Evolutionary conservation across 768 basidiomycete species (phyloP), one percentile per base, ranked within the genome.

Genomic region (Hygrophoropsis aurantiaca): DNA sequence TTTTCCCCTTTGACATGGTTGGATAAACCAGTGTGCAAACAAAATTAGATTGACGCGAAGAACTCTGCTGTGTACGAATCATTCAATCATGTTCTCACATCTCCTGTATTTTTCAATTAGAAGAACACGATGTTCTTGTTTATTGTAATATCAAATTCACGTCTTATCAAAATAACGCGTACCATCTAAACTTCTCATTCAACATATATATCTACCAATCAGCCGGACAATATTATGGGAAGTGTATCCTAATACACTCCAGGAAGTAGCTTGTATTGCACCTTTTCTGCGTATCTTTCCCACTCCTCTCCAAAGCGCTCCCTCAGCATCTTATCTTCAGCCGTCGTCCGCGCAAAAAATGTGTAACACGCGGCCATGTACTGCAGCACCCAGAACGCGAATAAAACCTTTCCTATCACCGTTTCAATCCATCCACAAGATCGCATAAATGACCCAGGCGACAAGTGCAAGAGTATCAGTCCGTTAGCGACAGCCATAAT

Each of bases 311-410:
- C 38, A 44, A 66, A 66, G 8, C 13, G 54, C 10, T 18, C 39
- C 13, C 41, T 45, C 47, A 66, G 47, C 20, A 62, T 33, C n/a
- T 24, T 49, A 9, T 66, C 67, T 13, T 66, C 65, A 11, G 30
- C 58, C 15, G 21, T 46, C 21, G 65, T 53, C 18, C 71, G 60
- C 47, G 32, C 24, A 7, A 30, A 30, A 19, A 51, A 56, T 21
- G 51, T 61, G 44, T 62, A 53, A 10, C 69, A 47, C 42, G 62
- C 65, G 44, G 58, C 59, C 3, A 32, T 27, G 2, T 63, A 39
- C 44, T 70, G 68, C 30, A 53, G 18, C 10, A 39, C 39, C 70
- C 69, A 68, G n/a, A 63, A 50, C 15, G 58, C 61, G 8, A 64
- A 41, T 9, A 67, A 24, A 0, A 44, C 0, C 34, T 39, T 39